Percentiles rank a stretch among this genome's conserved stretches.
Evolutionary conservation across 768 basidiomycete species (phyloP).

Genomic region (Hirschioporus abietinus): DNA sequence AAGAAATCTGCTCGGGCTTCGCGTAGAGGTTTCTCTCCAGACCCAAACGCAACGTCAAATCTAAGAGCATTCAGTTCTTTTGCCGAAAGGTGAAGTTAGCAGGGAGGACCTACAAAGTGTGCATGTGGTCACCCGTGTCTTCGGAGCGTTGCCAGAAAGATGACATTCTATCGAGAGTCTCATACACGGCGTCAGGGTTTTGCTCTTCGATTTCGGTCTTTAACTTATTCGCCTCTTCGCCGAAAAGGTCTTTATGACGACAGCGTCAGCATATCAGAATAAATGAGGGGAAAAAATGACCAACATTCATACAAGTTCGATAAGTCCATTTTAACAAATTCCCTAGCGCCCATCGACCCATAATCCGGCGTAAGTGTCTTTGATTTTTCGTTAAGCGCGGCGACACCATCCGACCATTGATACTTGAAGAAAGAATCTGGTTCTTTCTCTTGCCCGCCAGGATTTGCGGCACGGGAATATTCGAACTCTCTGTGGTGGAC

Average conservation of each 20-base stretch:
- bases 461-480: constrained; percentile 7
- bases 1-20: constrained; percentile 53
- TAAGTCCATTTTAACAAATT: constrained; percentile 44
- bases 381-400: constrained; percentile 28
- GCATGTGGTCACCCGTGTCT: constrained; percentile 41
- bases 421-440: constrained; percentile 10
- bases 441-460: constrained; percentile 14
- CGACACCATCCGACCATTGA: constrained; percentile 37
- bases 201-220: constrained; percentile 28
- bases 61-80: constrained; percentile 28
- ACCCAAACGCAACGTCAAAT: constrained; percentile 55
- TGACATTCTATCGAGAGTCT: constrained; percentile 49
- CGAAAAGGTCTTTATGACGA: constrained; percentile 34
- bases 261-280: neutral
- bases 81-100: constrained; percentile 2
- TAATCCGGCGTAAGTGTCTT: constrained; percentile 27
- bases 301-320: constrained; percentile 51
- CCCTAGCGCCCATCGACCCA: constrained; percentile 41
- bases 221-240: constrained; percentile 20
- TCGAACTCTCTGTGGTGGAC: constrained; percentile 39
- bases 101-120: constrained; percentile 49
- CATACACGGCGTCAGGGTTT: constrained; percentile 33
- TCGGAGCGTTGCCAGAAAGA: constrained; percentile 52
- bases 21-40: constrained; percentile 41
- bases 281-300: constrained; percentile 15